phyloP scores from a whole-genome alignment of 768 basidiomycete species.

The Baorangia bicolor region DNA sequence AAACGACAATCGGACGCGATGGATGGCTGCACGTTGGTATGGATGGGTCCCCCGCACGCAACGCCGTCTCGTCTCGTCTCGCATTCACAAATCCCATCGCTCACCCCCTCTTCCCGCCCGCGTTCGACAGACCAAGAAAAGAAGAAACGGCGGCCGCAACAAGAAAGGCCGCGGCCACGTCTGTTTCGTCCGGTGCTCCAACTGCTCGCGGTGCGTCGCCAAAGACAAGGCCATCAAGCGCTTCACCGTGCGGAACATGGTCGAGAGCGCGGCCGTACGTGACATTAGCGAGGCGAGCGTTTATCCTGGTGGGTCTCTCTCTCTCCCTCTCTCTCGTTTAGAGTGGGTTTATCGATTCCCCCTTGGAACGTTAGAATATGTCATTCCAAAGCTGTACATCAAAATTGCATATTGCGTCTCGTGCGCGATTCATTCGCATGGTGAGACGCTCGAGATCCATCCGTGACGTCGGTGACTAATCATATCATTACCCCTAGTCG shows the following conservation, averaged over 20 bases:
- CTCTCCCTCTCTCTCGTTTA: too few species aligned
- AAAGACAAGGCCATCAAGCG: slow-evolving; percentile 99
- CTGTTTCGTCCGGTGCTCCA: slow-evolving; percentile 93
- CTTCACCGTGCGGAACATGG: slow-evolving; percentile 99
- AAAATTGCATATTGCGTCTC: slow-evolving; percentile 99
- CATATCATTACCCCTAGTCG: slow-evolving; percentile 50
- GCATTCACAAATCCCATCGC: too few species aligned
- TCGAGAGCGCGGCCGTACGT: slow-evolving; percentile 96
- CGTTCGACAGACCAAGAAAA: slow-evolving; percentile 84
- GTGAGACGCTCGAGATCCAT: slow-evolving; percentile 41
- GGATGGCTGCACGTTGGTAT: slow-evolving; percentile 3
- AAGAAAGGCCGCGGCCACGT: slow-evolving; percentile 99
- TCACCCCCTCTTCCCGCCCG: background rate
- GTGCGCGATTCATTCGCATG: slow-evolving; percentile 98
- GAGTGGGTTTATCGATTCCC: too few species aligned
- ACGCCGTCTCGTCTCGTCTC: too few species aligned
- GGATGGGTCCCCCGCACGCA: slow-evolving; percentile 12
- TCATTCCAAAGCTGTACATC: slow-evolving; percentile 95
- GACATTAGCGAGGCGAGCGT: slow-evolving; percentile 97
- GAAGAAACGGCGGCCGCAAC: slow-evolving; percentile 99
- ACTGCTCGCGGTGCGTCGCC: slow-evolving; percentile 96
- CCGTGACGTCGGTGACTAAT: background rate
- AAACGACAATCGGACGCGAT: background rate
- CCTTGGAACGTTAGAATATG: slow-evolving; percentile 70
- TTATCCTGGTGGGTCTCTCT: slow-evolving; percentile 69